These are phyloP conservation scores for Eucalyptus paniculata DNA, from an alignment of 345 rosid species.

Conservation along the genomic window DNA sequence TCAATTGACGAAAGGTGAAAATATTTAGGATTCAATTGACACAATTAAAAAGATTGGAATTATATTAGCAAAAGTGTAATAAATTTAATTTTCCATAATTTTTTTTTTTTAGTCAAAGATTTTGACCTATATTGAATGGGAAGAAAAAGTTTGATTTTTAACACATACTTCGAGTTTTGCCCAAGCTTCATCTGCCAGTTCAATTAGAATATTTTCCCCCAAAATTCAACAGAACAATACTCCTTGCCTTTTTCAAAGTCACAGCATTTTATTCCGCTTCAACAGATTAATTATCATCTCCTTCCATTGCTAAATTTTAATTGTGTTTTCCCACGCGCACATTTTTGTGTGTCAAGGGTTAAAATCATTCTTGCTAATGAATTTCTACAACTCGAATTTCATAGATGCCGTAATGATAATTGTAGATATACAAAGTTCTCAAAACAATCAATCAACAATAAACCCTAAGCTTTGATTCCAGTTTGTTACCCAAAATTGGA, in stretches of 20 bases:
- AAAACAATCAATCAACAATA: background rate
- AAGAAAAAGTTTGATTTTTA: rapidly evolving
- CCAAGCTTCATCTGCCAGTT: background rate
- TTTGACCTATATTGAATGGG: background rate
- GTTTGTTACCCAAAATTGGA: background rate
- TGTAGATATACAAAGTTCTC: background rate
- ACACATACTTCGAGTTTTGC: background rate
- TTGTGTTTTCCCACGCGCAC: background rate
- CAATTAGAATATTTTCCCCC: background rate
- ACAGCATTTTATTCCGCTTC: background rate
- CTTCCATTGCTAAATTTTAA: background rate
- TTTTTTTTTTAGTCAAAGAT: too few relatives aligned
- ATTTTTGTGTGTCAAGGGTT: background rate
- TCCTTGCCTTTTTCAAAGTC: background rate
- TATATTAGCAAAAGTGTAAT: background rate
- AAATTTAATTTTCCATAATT: too few relatives aligned
- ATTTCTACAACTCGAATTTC: background rate
- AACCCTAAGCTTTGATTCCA: background rate
- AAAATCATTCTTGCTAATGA: background rate
- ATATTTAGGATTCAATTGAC: too few relatives aligned
- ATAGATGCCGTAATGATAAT: background rate
- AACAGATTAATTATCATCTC: background rate
- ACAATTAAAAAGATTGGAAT: background rate
- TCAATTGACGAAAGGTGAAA: rapidly evolving
- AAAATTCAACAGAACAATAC: background rate